Conservation (phyloP, 2,329 filamentous ascomycete species). For the Calonectria pteridis region DNA sequence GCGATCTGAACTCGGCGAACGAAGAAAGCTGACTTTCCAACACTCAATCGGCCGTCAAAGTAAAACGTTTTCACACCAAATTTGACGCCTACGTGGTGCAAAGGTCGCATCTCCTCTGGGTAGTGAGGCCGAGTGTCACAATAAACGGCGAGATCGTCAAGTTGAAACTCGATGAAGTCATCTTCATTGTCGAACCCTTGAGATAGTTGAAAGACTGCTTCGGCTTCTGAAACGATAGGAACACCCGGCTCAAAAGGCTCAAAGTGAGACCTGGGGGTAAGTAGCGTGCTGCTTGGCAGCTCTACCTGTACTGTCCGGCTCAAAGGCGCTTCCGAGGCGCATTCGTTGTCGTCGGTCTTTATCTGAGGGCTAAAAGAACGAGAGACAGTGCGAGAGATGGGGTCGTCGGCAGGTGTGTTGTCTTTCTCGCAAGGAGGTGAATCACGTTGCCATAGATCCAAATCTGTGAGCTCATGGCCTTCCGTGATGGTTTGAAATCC, state of each 20-base stretch:
- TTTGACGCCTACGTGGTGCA: conserved; percentile 64
- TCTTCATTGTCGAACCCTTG: conserved; percentile 34
- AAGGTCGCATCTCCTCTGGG: conserved; percentile 64
- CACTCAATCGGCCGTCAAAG: conserved; percentile 71
- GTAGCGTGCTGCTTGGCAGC: conserved; percentile 44
- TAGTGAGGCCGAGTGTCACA: conserved; percentile 49
- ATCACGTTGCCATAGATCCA: not conserved
- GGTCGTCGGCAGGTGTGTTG: not conserved
- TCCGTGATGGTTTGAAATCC: conserved; percentile 21
- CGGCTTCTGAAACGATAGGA: conserved; percentile 39
- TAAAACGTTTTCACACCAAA: conserved; percentile 55
- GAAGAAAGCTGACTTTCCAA: conserved; percentile 58
- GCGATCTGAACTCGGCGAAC: conserved; percentile 69
- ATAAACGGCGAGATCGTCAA: conserved; percentile 72
- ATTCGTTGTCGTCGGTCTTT: conserved; percentile 4
- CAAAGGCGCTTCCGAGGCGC: not conserved
- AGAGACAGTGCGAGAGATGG: conserved; percentile 22
- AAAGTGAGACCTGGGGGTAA: conserved; percentile 47
- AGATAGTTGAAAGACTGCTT: conserved; percentile 28
- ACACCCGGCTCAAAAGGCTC: conserved; percentile 47
- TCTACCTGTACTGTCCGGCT: conserved; percentile 38
- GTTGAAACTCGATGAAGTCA: conserved; percentile 61
- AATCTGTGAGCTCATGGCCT: not conserved
- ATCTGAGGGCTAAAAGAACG: conserved; percentile 10
- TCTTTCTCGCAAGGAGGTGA: not conserved